Base-by-base conservation (phyloP, 1,284 basidiomycete species). In the Stygiomarasmius scandens region DNA sequence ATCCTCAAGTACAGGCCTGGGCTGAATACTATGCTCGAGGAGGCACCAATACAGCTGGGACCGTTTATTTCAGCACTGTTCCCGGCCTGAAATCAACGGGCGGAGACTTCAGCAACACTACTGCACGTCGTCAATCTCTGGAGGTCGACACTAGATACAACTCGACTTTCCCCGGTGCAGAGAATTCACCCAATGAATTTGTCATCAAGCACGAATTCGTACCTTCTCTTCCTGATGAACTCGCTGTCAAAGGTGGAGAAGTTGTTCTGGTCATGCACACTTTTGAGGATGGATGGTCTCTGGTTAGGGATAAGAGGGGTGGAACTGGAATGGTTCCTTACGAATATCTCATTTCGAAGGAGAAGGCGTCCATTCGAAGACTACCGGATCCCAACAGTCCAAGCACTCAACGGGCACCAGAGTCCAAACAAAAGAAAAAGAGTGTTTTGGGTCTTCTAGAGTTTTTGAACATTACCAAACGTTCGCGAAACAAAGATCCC, bases 221-320 rank as follows among this genome's bases (percentile, higher is more conserved):
- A 25, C 16, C 47, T 14, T 27, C 47, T 8, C 47, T 25, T 12
- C 24, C 47, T 9, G 47, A 49, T 19, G 47, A 49, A 32, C 25
- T 49, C 10, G 9, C 24, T 11, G 47, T 49, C 16, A 19, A 49
- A 29, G 24, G 16, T 12, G 47, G 47, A 19, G 47, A 49, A 16
- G 8, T 49, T 3, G 29, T 49, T 11, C 22, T 22, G n/a, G 23
- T 27, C 16, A 16, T 49, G 8, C 47, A 49, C 27, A 11, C 29
- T 8, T 49, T 49, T n/a, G 16, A 49, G 11, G 47, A 49, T 49
- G 47, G 47, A 32, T 49, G 47, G 47, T 49, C 24, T 32, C 27
- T 49, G 24, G n/a, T 25, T 16, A 32, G 24, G 14, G 29, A 49
- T 29, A 24, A 49, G 29, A 19, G 29, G 8, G 47, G 29, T n/a